Conservation (phyloP, 257 asterid genomes). For the Solanum ahanhuiri region DNA sequence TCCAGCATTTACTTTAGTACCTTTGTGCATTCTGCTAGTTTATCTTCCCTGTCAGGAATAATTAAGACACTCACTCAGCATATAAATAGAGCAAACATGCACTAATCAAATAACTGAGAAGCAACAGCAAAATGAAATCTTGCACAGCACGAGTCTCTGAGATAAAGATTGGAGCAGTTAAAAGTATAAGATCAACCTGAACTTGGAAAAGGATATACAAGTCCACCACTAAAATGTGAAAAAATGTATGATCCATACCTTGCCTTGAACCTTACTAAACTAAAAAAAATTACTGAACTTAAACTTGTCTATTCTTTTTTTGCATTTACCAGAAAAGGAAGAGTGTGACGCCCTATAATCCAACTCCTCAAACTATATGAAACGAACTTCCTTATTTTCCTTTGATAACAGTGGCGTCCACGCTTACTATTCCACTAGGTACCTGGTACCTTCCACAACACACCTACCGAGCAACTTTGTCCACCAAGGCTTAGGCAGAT, state of each 20-base stretch:
- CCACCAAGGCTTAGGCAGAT: background rate
- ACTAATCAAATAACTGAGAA: background rate
- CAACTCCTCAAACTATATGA: background rate
- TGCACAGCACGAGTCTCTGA: background rate
- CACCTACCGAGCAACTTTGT: background rate
- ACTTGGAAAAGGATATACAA: background rate
- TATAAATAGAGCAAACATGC: conserved; percentile 3
- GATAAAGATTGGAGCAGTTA: background rate
- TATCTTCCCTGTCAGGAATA: conserved; percentile 51
- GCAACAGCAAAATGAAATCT: background rate
- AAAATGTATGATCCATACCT: background rate
- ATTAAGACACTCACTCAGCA: conserved; percentile 9
- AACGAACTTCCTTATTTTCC: background rate
- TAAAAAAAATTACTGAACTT: background rate
- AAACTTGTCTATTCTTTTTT: background rate
- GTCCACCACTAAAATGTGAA: background rate
- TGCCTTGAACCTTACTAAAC: background rate
- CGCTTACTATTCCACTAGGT: background rate
- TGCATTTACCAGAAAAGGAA: background rate
- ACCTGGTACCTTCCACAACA: background rate
- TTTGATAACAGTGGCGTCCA: background rate
- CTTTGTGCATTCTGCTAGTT: conserved; percentile 60
- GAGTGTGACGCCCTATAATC: background rate
- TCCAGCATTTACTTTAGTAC: conserved; percentile 76
- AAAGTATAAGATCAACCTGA: background rate